phyloP scores from a whole-genome alignment of 1,284 basidiomycete genomes.

The Anthracocystis panici-leucophaei region DNA sequence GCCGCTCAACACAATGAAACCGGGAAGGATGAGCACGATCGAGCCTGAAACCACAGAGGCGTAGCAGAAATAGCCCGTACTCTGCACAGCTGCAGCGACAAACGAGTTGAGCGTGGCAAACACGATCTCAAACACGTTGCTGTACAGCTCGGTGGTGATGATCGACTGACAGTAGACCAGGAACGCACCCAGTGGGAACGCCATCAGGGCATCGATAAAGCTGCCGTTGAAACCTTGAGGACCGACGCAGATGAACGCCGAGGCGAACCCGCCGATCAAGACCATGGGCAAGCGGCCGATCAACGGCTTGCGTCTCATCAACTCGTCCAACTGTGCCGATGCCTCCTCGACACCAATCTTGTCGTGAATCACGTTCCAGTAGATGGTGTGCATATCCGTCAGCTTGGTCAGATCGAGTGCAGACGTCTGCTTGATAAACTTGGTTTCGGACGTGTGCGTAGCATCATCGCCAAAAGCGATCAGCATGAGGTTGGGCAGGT shows the following conservation, averaged over 20 bases:
- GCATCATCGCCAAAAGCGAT: conserved; percentile 76
- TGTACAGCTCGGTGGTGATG: conserved; percentile 78
- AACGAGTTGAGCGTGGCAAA: conserved; percentile 84
- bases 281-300: conserved; percentile 73
- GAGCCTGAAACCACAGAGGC: conserved; percentile 85
- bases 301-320: conserved; percentile 77
- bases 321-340: conserved; percentile 77
- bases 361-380: conserved; percentile 91
- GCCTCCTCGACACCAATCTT: conserved; percentile 84
- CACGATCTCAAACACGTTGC: conserved; percentile 88
- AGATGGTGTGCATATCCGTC: conserved; percentile 81
- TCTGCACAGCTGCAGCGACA: conserved; percentile 72
- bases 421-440: conserved; percentile 71
- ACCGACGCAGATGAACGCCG: conserved; percentile 76
- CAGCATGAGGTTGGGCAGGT: conserved; percentile 83
- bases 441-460: conserved; percentile 87
- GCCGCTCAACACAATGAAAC: conserved; percentile 75
- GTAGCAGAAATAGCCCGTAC: conserved; percentile 78
- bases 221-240: conserved; percentile 75
- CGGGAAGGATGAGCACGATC: conserved; percentile 86
- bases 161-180: conserved; percentile 71
- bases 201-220: conserved; percentile 82
- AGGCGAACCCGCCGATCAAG: conserved; percentile 84
- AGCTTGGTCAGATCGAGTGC: conserved; percentile 65
- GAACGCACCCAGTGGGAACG: conserved; percentile 83